Evolutionary conservation across 2,329 filamentous ascomycete genomes (phyloP).

Genomic region (Pseudogymnoascus sp.): DNA sequence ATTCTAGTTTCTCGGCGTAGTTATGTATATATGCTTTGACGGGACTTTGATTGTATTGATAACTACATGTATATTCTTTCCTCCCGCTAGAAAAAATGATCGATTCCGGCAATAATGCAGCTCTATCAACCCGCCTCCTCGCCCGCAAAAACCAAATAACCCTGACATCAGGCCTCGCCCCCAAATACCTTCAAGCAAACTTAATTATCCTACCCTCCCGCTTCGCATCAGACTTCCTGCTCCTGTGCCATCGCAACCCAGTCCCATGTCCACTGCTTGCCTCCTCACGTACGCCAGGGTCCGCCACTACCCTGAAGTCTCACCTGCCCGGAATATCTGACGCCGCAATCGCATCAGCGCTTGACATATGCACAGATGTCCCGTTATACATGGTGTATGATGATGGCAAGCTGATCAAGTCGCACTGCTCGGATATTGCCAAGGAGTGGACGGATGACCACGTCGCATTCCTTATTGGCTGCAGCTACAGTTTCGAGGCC

Average conservation of each 20-base stretch:
- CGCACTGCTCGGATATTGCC: slow-evolving; percentile 36
- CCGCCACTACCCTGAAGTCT: slow-evolving; percentile 33
- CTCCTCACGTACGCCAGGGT: slow-evolving; percentile 39
- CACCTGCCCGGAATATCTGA: slow-evolving; percentile 26
- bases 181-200: slow-evolving; percentile 52
- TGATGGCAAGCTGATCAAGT: slow-evolving; percentile 35
- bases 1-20: background rate
- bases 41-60: background rate
- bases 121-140: slow-evolving; percentile 13
- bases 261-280: slow-evolving; percentile 55
- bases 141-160: slow-evolving; percentile 14
- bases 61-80: background rate
- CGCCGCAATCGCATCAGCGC: slow-evolving; percentile 30
- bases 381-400: slow-evolving; percentile 52
- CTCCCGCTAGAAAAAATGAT: background rate
- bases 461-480: slow-evolving; percentile 55
- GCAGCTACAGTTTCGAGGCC: slow-evolving; percentile 55
- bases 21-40: background rate
- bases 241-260: slow-evolving; percentile 52
- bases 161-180: slow-evolving; percentile 46
- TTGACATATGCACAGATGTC: slow-evolving; percentile 50
- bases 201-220: slow-evolving; percentile 49
- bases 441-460: slow-evolving; percentile 49
- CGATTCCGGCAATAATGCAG: background rate
- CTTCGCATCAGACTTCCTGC: slow-evolving; percentile 50